Percentiles rank a stretch among this genome's conserved stretches.
Conservation (phyloP, 345 rosid genomes). For the Corymbia maculata region DNA sequence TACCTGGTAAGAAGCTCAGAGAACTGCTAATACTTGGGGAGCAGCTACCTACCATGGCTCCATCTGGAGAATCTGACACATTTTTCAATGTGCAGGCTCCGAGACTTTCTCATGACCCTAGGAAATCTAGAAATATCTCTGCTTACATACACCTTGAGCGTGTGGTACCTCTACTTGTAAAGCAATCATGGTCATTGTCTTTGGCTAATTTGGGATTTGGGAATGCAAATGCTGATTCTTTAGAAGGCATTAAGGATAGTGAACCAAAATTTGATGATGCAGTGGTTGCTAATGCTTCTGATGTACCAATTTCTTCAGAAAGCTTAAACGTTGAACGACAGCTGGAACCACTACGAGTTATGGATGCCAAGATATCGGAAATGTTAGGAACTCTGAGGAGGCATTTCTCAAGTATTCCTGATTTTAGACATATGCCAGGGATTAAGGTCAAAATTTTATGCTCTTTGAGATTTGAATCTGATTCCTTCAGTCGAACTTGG, state of each 20-base stretch:
- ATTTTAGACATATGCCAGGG: constrained; percentile 67
- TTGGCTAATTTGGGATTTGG: constrained; percentile 45
- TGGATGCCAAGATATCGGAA: constrained; percentile 79
- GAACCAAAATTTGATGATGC: constrained; percentile 33
- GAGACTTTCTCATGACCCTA: constrained; percentile 37
- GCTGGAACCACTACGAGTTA: constrained; percentile 60
- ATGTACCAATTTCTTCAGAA: constrained; percentile 27
- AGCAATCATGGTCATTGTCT: constrained; percentile 84
- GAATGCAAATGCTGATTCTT: constrained; percentile 26
- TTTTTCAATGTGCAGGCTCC: constrained; percentile 62
- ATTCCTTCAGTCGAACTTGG: constrained; percentile 46
- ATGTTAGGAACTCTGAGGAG: constrained; percentile 57
- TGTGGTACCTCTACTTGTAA: constrained; percentile 50
- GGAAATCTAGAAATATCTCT: constrained; percentile 48
- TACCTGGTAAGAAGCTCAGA: constrained; percentile 76
- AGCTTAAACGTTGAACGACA: constrained; percentile 24
- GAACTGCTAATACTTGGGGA: constrained; percentile 65
- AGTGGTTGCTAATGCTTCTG: constrained; percentile 22
- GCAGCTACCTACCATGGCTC: constrained; percentile 43
- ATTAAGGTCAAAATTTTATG: constrained; percentile 67
- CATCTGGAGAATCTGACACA: constrained; percentile 63
- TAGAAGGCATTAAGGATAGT: constrained; percentile 27
- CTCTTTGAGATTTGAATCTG: constrained; percentile 73
- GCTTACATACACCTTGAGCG: constrained; percentile 71
- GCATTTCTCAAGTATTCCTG: constrained; percentile 84